Percentiles rank a stretch among this genome's conserved stretches.
Evolutionary conservation across 2,329 filamentous ascomycete genomes (phyloP).

Genomic region (Clonostachys byssicola): DNA sequence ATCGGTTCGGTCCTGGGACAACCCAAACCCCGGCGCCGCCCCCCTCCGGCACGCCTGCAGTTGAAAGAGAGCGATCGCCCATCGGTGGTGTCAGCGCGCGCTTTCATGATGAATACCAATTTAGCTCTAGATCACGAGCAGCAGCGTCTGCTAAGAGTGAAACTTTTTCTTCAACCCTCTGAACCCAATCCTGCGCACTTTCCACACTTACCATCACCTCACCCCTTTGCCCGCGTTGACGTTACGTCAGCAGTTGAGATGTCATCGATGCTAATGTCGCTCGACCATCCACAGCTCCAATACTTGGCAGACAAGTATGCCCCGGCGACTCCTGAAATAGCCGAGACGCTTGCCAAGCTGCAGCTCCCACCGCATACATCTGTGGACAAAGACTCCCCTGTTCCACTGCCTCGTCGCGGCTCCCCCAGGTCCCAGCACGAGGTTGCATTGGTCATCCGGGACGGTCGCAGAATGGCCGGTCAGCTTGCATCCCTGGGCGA

Average conservation of each 20-base stretch:
- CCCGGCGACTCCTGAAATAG: conserved; percentile 60
- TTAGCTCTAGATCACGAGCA: conserved; percentile 88
- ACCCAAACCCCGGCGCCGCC: no score
- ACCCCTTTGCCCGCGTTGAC: not conserved
- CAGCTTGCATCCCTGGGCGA: conserved; percentile 43
- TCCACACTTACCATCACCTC: conserved; percentile 28
- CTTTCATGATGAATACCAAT: conserved; percentile 30
- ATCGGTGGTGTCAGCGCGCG: no score
- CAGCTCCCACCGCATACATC: conserved; percentile 55
- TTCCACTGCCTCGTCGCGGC: conserved; percentile 49
- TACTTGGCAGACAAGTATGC: conserved; percentile 65
- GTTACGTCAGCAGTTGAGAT: conserved; percentile 1
- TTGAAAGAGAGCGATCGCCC: no score
- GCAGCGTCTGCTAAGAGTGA: conserved; percentile 54
- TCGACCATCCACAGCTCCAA: conserved; percentile 47
- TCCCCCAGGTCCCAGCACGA: conserved; percentile 39
- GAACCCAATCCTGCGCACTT: conserved; percentile 14
- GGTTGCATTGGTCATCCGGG: conserved; percentile 59
- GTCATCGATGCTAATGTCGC: conserved; percentile 7
- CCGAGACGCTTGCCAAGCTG: conserved; percentile 61
- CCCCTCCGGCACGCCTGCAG: no score
- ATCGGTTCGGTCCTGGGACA: not conserved
- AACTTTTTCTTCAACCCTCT: conserved; percentile 24
- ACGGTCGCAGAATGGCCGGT: conserved; percentile 56
- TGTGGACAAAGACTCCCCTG: conserved; percentile 41